A percentile compares a stretch with the other conserved stretches of the same genome.
Evolutionary conservation across 2,329 filamentous ascomycete genomes (phyloP).

Genomic region (Colletotrichum horii): DNA sequence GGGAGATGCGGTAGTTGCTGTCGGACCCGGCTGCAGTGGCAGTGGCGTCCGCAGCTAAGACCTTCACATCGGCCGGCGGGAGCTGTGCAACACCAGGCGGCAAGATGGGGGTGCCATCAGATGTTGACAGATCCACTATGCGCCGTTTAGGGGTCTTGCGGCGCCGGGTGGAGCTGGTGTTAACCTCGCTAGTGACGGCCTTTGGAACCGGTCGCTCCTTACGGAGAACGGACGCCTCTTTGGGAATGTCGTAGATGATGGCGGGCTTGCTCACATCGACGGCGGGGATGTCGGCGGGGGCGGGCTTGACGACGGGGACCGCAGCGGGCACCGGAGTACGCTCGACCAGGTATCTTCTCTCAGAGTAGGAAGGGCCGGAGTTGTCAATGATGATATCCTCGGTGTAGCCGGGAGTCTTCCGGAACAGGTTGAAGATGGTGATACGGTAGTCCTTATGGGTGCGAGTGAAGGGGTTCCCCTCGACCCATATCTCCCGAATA

Average conservation of each 20-base stretch:
- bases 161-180: slow-evolving; percentile 64
- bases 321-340: slow-evolving; percentile 77
- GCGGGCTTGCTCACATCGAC: slow-evolving; percentile 73
- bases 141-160: slow-evolving; percentile 65
- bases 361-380: slow-evolving; percentile 80
- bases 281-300: slow-evolving; percentile 64
- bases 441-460: slow-evolving; percentile 86
- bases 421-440: slow-evolving; percentile 95
- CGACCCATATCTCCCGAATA: slow-evolving; percentile 89
- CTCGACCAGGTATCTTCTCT: slow-evolving; percentile 84
- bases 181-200: slow-evolving; percentile 61
- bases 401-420: slow-evolving; percentile 84
- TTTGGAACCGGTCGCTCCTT: slow-evolving; percentile 63
- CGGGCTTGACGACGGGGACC: slow-evolving; percentile 78
- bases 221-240: slow-evolving; percentile 58
- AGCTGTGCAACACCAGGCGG: slow-evolving; percentile 5
- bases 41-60: slow-evolving; percentile 8
- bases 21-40: slow-evolving; percentile 23
- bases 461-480: slow-evolving; percentile 89
- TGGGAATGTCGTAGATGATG: slow-evolving; percentile 57
- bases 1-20: slow-evolving; percentile 51
- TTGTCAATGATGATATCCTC: slow-evolving; percentile 92
- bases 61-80: not conserved
- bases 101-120: slow-evolving; percentile 36
- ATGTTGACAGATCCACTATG: slow-evolving; percentile 68